These are phyloP conservation scores for Globisporangium polare DNA, from an alignment of 352 stramenopile genomes.

Conservation along the genomic window DNA sequence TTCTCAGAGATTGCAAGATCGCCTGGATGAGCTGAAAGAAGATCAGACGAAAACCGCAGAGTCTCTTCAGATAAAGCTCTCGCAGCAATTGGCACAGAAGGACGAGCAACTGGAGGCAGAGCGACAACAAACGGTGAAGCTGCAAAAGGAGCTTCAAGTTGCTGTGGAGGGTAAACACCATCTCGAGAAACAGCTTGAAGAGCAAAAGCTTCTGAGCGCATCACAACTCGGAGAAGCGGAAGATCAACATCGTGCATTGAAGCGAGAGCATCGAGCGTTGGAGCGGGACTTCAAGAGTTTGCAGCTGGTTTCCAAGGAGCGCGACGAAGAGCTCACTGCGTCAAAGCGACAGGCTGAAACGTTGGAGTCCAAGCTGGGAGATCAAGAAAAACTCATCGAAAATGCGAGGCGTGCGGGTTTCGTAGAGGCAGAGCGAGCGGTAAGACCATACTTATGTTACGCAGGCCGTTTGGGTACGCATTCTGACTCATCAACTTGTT, in stretches of 20 bases:
- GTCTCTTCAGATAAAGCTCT: constrained; percentile 16
- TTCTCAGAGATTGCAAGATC: neutral
- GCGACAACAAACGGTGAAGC: constrained; percentile 10
- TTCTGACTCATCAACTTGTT: no score
- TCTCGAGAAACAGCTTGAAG: constrained; percentile 27
- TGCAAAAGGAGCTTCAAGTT: constrained; percentile 23
- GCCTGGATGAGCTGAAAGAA: neutral
- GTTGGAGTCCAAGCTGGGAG: constrained; percentile 32
- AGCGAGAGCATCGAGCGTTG: constrained; percentile 52
- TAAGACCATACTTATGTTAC: constrained; percentile 17
- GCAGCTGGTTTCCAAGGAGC: constrained; percentile 45
- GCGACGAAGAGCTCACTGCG: constrained; percentile 37
- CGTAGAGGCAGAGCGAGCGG: constrained; percentile 46
- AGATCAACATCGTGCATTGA: constrained; percentile 43
- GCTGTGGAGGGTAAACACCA: constrained; percentile 2
- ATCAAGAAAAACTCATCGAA: constrained; percentile 30
- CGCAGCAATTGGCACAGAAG: constrained; percentile 15
- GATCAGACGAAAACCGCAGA: neutral
- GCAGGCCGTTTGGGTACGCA: no score
- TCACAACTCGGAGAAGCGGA: constrained; percentile 42
- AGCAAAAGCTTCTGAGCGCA: constrained; percentile 13
- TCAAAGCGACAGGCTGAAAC: constrained; percentile 29
- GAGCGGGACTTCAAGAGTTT: constrained; percentile 58
- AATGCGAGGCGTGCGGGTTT: constrained; percentile 31
- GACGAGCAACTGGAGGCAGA: constrained; percentile 23